These are phyloP conservation scores for Leishmania tarentolae DNA, from an alignment of 208 protist species.

Conservation along the genomic window DNA sequence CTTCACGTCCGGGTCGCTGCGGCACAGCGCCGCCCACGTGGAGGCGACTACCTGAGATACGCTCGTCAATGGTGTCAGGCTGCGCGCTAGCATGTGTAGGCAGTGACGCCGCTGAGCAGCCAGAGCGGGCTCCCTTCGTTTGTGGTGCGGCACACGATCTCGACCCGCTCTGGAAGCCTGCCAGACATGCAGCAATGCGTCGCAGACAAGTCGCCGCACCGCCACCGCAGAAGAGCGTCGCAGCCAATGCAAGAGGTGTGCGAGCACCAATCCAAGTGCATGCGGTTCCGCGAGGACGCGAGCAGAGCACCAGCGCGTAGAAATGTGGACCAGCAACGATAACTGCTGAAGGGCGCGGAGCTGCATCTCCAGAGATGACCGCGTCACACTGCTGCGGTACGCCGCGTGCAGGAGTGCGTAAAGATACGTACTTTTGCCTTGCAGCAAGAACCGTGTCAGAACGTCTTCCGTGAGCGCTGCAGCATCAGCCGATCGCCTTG, in stretches of 20 bases:
- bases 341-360: conserved; percentile 21
- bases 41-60: conserved; percentile 43
- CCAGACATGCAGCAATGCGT: conserved; percentile 60
- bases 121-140: no score
- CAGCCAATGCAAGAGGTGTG: conserved; percentile 18
- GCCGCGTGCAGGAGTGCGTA: conserved; percentile 18
- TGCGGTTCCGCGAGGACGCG: conserved; percentile 5
- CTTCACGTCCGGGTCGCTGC: conserved; percentile 31
- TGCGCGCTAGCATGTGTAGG: not conserved
- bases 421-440: conserved; percentile 22
- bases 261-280: conserved; percentile 18
- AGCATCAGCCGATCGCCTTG: not conserved
- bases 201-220: conserved; percentile 31
- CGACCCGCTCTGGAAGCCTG: conserved; percentile 16
- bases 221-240: not conserved
- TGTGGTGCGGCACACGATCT: not conserved
- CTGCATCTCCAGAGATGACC: conserved; percentile 12
- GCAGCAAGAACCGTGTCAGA: conserved; percentile 14
- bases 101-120: not conserved
- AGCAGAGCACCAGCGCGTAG: conserved; percentile 28
- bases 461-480: conserved; percentile 8
- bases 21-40: conserved; percentile 61
- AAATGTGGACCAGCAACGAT: conserved; percentile 4
- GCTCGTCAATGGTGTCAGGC: not conserved
- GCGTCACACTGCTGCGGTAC: conserved; percentile 13